Conservation (phyloP, 1,284 basidiomycete species). For the Erythrobasidium hasegawianum region DNA sequence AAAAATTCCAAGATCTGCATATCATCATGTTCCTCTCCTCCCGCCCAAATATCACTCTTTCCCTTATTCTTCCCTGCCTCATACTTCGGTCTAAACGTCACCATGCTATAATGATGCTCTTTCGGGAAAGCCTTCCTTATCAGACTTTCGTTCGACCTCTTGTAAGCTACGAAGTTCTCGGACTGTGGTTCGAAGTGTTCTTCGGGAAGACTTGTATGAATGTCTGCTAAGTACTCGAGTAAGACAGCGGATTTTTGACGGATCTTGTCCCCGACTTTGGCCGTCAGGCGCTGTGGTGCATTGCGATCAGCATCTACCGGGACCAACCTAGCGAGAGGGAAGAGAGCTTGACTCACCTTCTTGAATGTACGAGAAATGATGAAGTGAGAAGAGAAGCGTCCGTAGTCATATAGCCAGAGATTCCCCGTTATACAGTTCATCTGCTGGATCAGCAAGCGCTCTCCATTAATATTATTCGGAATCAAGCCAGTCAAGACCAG, state of each 20-base stretch:
- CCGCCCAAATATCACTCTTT: too few species aligned
- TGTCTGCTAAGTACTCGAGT: constrained; percentile 7
- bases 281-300: constrained; percentile 19
- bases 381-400: constrained; percentile 25
- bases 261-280: constrained; percentile 1
- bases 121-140: background rate
- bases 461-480: constrained; percentile 21
- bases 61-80: background rate
- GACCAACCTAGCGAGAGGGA: background rate
- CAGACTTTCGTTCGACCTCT: too few species aligned
- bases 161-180: background rate
- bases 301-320: background rate
- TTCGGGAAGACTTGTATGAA: constrained; percentile 2
- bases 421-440: constrained; percentile 9
- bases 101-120: background rate
- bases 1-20: constrained; percentile 28
- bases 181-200: background rate
- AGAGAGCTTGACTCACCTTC: constrained; percentile 6
- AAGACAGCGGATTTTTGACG: constrained; percentile 30
- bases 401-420: constrained; percentile 33
- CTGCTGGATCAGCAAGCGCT: constrained; percentile 11
- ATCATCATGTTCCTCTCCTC: constrained; percentile 13
- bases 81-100: constrained; percentile 16
- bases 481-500: constrained; percentile 18
- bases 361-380: constrained; percentile 1